Evolutionary conservation across 2,329 filamentous ascomycete genomes (phyloP), one percentile per base, ranked within the genome.

Genomic region (Amesomyces nigricolor): DNA sequence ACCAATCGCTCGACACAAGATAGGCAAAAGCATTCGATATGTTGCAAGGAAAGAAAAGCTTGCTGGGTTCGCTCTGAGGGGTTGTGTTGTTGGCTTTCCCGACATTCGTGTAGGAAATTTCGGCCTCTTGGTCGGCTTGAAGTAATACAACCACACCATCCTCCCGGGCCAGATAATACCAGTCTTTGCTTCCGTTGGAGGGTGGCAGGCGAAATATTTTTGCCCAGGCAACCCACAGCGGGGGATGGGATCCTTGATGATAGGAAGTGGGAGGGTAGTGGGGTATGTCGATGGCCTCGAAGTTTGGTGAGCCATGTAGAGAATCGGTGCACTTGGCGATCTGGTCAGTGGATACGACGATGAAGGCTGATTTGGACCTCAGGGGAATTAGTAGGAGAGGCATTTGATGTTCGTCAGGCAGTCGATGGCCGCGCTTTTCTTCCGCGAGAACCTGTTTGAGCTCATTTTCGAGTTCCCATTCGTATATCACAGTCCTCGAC

Each of bases 181-280:
- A 83, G 65, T 97, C 94, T 37, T 85, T 83, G 16, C 75, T 78
- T 52, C 79, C 73, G 51, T 80, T 80, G 61, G 86, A 87, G 11
- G 75, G 71, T 57, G 78, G 78, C 22, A 83, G 79, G 7, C 92
- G 84, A 57, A 83, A 79, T 2, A 91, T 88, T 57, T 89, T 82
- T 29, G 89, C 83, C 91, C 92, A 99, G 22, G 87, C 83, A 3
- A 87, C 87, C 88, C 91, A 96, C 3, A 89, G 70, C 0, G 87
- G 87, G 39, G 58, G 66, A 37, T 65, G 71, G 35, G 58, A 68
- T 26, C 76, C 82, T 58, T 77, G 74, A 61, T 77, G 73, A 35
- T 78, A 73, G 35, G 68, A 61, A 0, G 77, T 80, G 8, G 70
- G 67, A 0, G 69, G 66, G 11, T 62, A 32, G 71, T 66, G 30